Percentiles rank a stretch among this genome's conserved stretches.
Conservation (phyloP, 441 rosid genomes). For the Macaranga tanarius region DNA sequence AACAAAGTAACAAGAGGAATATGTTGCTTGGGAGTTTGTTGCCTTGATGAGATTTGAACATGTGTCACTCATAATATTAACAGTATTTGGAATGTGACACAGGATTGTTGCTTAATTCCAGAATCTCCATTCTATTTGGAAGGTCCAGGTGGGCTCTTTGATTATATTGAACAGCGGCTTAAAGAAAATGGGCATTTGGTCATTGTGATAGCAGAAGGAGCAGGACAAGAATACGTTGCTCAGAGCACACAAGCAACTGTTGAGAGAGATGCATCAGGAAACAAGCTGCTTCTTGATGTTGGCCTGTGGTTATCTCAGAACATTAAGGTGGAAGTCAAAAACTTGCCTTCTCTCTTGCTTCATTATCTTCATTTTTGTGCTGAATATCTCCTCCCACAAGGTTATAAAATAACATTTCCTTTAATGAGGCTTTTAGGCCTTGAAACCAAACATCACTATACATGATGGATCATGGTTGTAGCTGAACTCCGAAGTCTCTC, state of each 20-base stretch:
- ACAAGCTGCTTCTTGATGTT: constrained; percentile 64
- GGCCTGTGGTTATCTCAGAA: constrained; percentile 65
- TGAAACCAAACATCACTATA: background rate
- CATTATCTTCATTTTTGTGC: constrained; percentile 10
- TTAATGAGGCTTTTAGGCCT: background rate
- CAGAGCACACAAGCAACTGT: constrained; percentile 32
- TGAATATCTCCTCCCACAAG: constrained; percentile 3
- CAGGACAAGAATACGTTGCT: constrained; percentile 66
- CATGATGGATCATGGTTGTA: background rate
- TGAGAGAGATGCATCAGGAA: constrained; percentile 74
- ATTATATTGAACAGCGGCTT: constrained; percentile 58
- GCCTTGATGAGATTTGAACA: constrained; percentile 1
- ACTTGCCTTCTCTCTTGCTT: background rate
- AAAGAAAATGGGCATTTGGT: constrained; percentile 78
- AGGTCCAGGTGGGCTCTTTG: constrained; percentile 70
- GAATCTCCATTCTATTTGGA: constrained; percentile 80
- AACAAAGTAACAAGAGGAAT: constrained; percentile 3
- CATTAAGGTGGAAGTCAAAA: constrained; percentile 51
- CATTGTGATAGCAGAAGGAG: constrained; percentile 80
- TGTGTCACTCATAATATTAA: constrained; percentile 7
- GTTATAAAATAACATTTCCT: background rate
- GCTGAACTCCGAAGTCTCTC: constrained; percentile 9
- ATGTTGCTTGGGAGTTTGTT: background rate
- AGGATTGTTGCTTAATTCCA: constrained; percentile 91
- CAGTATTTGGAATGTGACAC: constrained; percentile 39